A percentile compares a stretch with the other conserved stretches of the same genome.
These are phyloP conservation scores for Stropharia rugosoannulata DNA, from an alignment of 768 basidiomycete genomes.

Conservation along the genomic window DNA sequence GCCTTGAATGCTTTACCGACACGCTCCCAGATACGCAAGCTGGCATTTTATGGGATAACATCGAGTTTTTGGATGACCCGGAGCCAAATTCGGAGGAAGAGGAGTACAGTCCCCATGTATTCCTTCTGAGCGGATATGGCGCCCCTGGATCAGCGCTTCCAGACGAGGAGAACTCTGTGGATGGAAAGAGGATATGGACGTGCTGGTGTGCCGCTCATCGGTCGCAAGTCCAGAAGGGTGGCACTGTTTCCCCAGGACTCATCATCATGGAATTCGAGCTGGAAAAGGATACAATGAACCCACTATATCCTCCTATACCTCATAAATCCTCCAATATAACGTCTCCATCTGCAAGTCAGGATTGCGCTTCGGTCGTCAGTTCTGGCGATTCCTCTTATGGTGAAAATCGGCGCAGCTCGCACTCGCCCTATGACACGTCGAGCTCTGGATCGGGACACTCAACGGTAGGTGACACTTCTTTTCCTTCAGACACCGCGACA, in stretches of 20 bases:
- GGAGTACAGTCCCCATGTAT: constrained; percentile 52
- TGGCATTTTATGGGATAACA: constrained; percentile 69
- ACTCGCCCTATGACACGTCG: not conserved
- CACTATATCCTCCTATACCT: constrained; percentile 52
- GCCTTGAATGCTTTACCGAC: constrained; percentile 70
- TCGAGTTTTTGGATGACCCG: constrained; percentile 62
- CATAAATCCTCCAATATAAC: not conserved
- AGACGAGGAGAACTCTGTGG: constrained; percentile 23
- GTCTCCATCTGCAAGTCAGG: not conserved
- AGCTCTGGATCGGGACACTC: constrained; percentile 14
- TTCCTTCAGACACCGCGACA: not conserved
- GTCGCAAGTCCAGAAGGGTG: constrained; percentile 27
- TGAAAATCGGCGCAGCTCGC: not conserved
- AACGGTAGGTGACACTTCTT: constrained; percentile 7
- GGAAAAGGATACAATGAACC: constrained; percentile 68
- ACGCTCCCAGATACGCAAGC: constrained; percentile 66
- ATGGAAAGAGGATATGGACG: constrained; percentile 51
- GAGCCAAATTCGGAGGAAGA: constrained; percentile 42
- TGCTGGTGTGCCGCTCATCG: constrained; percentile 73
- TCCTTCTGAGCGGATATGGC: constrained; percentile 70
- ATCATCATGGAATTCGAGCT: constrained; percentile 82
- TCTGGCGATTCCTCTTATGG: not conserved
- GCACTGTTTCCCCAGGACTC: constrained; percentile 25
- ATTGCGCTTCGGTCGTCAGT: not conserved
- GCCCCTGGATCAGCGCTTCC: constrained; percentile 52